Base-by-base conservation (phyloP, 2,329 filamentous ascomycete species). In the Tolypocladium sp. region DNA sequence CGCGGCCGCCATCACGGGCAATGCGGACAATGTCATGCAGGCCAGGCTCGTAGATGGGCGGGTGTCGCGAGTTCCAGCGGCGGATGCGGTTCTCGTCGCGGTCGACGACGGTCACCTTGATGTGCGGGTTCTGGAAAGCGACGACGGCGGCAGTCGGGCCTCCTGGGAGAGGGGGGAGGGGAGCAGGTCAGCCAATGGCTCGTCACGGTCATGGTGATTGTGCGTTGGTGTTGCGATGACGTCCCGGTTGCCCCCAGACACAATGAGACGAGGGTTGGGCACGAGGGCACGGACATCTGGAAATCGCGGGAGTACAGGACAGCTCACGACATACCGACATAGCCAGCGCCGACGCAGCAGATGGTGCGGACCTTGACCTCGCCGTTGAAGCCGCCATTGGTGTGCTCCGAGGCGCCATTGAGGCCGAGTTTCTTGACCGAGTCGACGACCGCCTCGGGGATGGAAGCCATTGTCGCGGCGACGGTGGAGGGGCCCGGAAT, bases 1-100 rank as follows among this genome's bases (percentile, higher is more conserved):
- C 69, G 59, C 76, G 79, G 42, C 77, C 75, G 44, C 84, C 84
- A 66, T 87, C 84, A 58, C 87, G 82, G 57, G 84, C 82, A 55
- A 85, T 77, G 61, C 83, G 80, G 38, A 92, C 84, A 60, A 92
- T 82, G 56, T 90, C 82, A 58, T 81, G 76, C 33, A 93, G 78
- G 13, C 86, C 87, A 0, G 88, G 87, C 73, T 93, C 90, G 72
- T 90, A 87, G 62, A 92, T 89, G 51, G 90, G 90, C 20, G 91
- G 82, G 63, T 88, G 81, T 52, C 80, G 77, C 1, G 88, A 90
- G 66, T 90, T 88, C 90, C 90, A 93, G 61, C 83, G 81, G 56
- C 79, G 79, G 62, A 92, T 90, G 53, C 88, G 83, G 44, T 71
- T 73, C 57, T 77, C 77, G 69, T 90, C 86, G 61, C 83, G 78